Evolutionary conservation across 176 grass and related monocot genomes (phyloP).

Genomic region (Musa beccarii): DNA sequence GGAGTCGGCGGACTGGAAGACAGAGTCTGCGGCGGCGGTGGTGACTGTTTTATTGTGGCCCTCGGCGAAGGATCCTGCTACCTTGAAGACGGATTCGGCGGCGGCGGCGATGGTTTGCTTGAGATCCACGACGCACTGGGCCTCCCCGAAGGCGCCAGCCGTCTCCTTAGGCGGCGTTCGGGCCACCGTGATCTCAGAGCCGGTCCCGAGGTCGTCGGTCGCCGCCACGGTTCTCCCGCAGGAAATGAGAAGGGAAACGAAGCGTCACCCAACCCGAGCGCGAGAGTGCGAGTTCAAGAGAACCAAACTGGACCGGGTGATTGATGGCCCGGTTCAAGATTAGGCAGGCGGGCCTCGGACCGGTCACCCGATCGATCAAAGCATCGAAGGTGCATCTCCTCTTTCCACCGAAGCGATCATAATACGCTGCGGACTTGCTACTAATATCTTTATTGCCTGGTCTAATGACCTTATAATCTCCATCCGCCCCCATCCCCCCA

Average conservation of each 20-base stretch:
- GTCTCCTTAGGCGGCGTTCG: background rate
- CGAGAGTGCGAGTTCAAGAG: background rate
- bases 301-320: background rate
- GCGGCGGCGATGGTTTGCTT: conserved; percentile 12
- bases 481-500: too few species aligned
- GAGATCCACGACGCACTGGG: conserved; percentile 4
- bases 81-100: conserved; percentile 13
- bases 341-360: background rate
- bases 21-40: conserved; percentile 13
- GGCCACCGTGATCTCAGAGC: background rate
- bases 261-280: background rate
- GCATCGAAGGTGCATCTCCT: too few species aligned
- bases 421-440: too few species aligned
- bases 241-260: background rate
- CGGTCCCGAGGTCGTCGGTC: conserved; percentile 1
- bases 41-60: conserved; percentile 3
- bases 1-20: conserved; percentile 12
- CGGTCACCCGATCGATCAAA: background rate
- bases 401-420: too few species aligned
- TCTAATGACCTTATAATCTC: too few species aligned
- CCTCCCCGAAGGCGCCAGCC: background rate
- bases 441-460: too few species aligned
- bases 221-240: background rate
- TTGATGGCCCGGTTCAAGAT: background rate
- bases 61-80: conserved; percentile 7